Evolutionary conservation across 1,284 basidiomycete genomes (phyloP), one percentile per base, ranked within the genome.

Genomic region (Coniferiporia sulphurascens): DNA sequence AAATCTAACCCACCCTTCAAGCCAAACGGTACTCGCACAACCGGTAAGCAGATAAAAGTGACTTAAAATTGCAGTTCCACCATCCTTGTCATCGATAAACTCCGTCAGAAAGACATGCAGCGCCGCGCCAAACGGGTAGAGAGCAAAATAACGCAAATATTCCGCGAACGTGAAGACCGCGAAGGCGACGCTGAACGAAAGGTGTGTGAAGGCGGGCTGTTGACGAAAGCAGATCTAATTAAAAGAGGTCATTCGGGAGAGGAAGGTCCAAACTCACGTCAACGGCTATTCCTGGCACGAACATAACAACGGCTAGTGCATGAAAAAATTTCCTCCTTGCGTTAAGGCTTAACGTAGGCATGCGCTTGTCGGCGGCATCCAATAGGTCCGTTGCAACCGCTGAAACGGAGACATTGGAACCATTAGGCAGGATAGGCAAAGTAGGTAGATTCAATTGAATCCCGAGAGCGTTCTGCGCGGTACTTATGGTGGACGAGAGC

Each of bases 301-400:
- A 98, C 90, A 99, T 95, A 41, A 93, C 79, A 53, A 98, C 94
- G 0, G 96, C 94, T 38, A 99, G 78, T 13, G 86, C 93, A 75
- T 99, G 97, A 76, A 99, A 99, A 73, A 91, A 98, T 74, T 99
- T 99, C 59, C 97, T 82, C 57, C 96, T 81, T n/a, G 92, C 93
- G 71, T 99, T 99, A 63, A 98, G 77, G 48, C 89, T 87, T 60
- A 99, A 75, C 21, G 89, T 92, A n/a, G 93, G 92, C 60, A 95
- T 87, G 61, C 84, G 85, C 72, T 91, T 92, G 72, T 94, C 89
- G 1, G 91, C 92, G 36, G 89, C 91, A 68, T 94, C 90, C 67
- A 95, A 76, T 66, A 92, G 76, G 66, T 93, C 91, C 13, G 85
- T 89, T n/a, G 90, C 91, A 44, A 85, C 84, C 62, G 80, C 78